These are phyloP conservation scores for Chiua virens DNA, from an alignment of 768 basidiomycete species.

Conservation along the genomic window DNA sequence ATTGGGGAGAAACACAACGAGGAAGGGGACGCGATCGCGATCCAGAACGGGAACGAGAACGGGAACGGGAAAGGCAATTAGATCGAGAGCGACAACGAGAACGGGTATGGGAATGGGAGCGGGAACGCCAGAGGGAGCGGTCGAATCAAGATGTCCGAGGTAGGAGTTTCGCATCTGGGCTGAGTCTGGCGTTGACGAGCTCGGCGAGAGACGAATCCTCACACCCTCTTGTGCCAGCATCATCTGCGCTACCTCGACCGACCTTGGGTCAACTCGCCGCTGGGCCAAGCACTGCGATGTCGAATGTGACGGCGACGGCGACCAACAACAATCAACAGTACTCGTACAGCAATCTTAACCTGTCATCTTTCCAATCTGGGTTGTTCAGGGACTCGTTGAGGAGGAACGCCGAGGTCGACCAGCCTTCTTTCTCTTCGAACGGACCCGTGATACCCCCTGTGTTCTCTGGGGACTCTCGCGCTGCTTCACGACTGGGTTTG, in stretches of 20 bases:
- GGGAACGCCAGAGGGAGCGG: slow-evolving; percentile 17
- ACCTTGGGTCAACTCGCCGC: slow-evolving; percentile 7
- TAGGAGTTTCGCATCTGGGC: slow-evolving; percentile 13
- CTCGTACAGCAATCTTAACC: slow-evolving; percentile 31
- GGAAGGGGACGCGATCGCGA: slow-evolving; percentile 2
- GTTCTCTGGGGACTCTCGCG: slow-evolving; percentile 11
- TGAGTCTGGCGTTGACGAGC: slow-evolving; percentile 14
- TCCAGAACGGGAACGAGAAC: slow-evolving; percentile 4
- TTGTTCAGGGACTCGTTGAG: slow-evolving; percentile 33
- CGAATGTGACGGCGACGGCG: background rate
- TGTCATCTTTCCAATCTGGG: slow-evolving; percentile 32
- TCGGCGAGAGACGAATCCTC: slow-evolving; percentile 18
- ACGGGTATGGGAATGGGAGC: slow-evolving; percentile 19
- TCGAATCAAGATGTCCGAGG: slow-evolving; percentile 14
- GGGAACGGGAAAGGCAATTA: slow-evolving; percentile 7
- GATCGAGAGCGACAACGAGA: slow-evolving; percentile 17
- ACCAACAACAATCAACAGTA: slow-evolving; percentile 19
- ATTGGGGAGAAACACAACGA: slow-evolving; percentile 16
- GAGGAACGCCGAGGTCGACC: slow-evolving; percentile 26
- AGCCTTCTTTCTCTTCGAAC: slow-evolving; percentile 12
- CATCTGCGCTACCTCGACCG: slow-evolving; percentile 2
- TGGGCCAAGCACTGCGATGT: background rate
- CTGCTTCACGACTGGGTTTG: slow-evolving; percentile 9
- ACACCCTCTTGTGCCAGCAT: background rate
- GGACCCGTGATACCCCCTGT: slow-evolving; percentile 1